A percentile compares a stretch with the other conserved stretches of the same genome.
Evolutionary conservation across 2,329 filamentous ascomycete genomes (phyloP).

Genomic region (Thyridium curvatum): DNA sequence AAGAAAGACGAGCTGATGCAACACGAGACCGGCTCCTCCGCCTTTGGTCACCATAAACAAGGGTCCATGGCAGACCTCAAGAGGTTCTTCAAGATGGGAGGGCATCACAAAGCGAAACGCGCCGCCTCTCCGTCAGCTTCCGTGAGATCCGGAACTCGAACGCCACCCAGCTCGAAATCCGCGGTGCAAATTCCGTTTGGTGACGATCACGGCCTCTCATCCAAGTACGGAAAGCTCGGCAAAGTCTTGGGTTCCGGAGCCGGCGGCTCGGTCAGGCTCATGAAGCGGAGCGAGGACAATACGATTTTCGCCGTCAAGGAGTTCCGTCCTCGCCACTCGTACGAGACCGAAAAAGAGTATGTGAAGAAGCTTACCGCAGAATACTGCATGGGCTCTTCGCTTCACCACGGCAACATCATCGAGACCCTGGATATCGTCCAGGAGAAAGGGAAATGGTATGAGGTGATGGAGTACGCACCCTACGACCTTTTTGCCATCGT

Average conservation of each 20-base stretch:
- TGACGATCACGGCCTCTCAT: constrained; percentile 83
- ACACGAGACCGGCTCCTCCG: constrained; percentile 34
- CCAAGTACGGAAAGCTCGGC: constrained; percentile 93
- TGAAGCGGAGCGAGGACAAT: constrained; percentile 88
- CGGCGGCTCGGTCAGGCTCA: constrained; percentile 85
- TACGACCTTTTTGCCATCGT: constrained; percentile 96
- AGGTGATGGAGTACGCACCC: constrained; percentile 98
- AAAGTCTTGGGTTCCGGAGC: constrained; percentile 91
- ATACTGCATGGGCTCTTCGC: constrained; percentile 93
- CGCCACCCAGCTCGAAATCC: constrained; percentile 37
- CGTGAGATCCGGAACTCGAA: constrained; percentile 41
- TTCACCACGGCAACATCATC: constrained; percentile 97
- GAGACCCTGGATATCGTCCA: constrained; percentile 95
- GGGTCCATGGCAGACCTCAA: constrained; percentile 93
- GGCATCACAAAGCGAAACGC: constrained; percentile 63
- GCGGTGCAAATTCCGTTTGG: constrained; percentile 75
- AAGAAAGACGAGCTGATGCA: constrained; percentile 36
- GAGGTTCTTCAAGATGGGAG: constrained; percentile 85
- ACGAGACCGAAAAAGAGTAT: constrained; percentile 92
- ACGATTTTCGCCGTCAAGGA: constrained; percentile 97
- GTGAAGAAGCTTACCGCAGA: constrained; percentile 97
- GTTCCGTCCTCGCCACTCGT: constrained; percentile 84
- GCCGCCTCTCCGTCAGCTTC: constrained; percentile 57
- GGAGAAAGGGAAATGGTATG: constrained; percentile 91
- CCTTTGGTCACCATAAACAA: constrained; percentile 47